Conservation (phyloP, 108 stramenopile species). For the Discostella stelligeroides region DNA sequence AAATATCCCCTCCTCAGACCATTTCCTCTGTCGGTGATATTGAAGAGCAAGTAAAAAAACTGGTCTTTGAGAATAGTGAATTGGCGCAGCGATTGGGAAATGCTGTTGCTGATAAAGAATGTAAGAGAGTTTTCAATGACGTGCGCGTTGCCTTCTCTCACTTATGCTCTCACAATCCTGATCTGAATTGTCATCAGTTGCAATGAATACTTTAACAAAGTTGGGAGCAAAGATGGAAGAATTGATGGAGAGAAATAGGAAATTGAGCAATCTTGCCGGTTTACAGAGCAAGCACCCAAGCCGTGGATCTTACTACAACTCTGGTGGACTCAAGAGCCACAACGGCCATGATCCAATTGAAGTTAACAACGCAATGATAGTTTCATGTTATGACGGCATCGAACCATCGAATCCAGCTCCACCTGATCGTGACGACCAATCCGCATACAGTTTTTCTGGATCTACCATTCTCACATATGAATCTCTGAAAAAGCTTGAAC, state of each 20-base stretch:
- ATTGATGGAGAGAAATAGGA: constrained; percentile 34
- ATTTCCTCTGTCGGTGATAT: too few species aligned
- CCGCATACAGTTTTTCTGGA: constrained; percentile 17
- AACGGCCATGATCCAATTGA: constrained; percentile 21
- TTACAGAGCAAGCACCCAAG: constrained; percentile 21
- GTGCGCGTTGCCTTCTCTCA: too few species aligned
- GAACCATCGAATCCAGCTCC: background rate
- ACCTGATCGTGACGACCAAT: constrained; percentile 3
- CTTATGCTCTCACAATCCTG: too few species aligned
- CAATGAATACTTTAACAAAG: constrained; percentile 24
- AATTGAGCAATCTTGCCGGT: constrained; percentile 16
- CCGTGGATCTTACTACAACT: constrained; percentile 2
- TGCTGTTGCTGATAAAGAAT: constrained; percentile 44
- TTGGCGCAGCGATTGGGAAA: constrained; percentile 32
- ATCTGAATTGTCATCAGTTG: too few species aligned
- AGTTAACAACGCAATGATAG: background rate
- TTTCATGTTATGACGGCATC: background rate
- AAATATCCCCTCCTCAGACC: too few species aligned
- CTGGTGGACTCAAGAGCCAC: constrained; percentile 4
- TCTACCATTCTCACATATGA: constrained; percentile 22
- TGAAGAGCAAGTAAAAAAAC: constrained; percentile 28
- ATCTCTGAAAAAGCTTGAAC: constrained; percentile 18
- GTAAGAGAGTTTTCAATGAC: too few species aligned
- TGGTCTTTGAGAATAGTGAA: constrained; percentile 29
- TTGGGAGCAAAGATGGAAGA: constrained; percentile 41